phyloP scores from a whole-genome alignment of 2,329 filamentous ascomycete species.

The Colletotrichum musicola region DNA sequence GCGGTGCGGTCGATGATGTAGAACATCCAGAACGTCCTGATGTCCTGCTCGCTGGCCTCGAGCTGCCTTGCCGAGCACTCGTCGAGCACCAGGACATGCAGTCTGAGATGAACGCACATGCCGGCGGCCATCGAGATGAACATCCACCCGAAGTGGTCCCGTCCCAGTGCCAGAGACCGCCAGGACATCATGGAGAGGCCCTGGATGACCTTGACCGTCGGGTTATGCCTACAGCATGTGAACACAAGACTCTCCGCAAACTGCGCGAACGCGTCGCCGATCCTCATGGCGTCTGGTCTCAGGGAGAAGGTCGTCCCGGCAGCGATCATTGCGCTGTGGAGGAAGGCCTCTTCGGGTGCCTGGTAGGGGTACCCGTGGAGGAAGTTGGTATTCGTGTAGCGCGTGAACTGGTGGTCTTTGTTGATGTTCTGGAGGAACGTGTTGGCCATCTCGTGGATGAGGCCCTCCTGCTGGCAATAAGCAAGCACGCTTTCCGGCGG shows the following conservation, averaged over 20 bases:
- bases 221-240: slow-evolving; percentile 35
- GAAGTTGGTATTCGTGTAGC: slow-evolving; percentile 29
- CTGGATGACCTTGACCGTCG: slow-evolving; percentile 35
- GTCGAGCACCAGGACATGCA: slow-evolving; percentile 38
- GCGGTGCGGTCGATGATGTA: slow-evolving; percentile 40
- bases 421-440: slow-evolving; percentile 39
- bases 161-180: slow-evolving; percentile 37
- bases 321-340: slow-evolving; percentile 38
- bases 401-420: slow-evolving; percentile 39
- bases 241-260: slow-evolving; percentile 38
- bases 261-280: slow-evolving; percentile 33
- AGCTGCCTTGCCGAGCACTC: slow-evolving; percentile 37
- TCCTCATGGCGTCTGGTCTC: slow-evolving; percentile 11
- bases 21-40: slow-evolving; percentile 41
- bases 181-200: slow-evolving; percentile 40
- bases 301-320: slow-evolving; percentile 32
- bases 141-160: slow-evolving; percentile 40
- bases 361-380: slow-evolving; percentile 36
- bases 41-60: slow-evolving; percentile 37
- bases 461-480: slow-evolving; percentile 30
- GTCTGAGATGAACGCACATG: slow-evolving; percentile 37
- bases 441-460: slow-evolving; percentile 32
- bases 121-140: slow-evolving; percentile 41
- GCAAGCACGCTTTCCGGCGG: slow-evolving; percentile 28
- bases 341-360: slow-evolving; percentile 24